These are phyloP conservation scores for Triticum timopheevii DNA, from an alignment of 176 grass and related monocot genomes.

Conservation along the genomic window DNA sequence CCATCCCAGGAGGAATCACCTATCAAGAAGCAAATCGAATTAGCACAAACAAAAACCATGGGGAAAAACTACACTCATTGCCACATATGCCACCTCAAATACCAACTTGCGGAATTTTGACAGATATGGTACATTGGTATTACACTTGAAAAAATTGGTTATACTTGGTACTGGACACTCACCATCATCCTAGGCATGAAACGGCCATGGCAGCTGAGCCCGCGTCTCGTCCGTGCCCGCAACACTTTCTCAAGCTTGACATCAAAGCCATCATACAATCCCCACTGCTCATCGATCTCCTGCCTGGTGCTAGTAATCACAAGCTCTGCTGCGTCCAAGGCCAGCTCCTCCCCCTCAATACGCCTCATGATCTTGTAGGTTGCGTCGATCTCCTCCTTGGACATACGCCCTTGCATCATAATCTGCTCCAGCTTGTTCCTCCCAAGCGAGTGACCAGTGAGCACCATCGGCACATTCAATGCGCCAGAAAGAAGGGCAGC, in stretches of 20 bases:
- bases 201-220: slow-evolving; percentile 68
- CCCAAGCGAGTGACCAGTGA: slow-evolving; percentile 91
- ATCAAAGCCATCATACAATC: slow-evolving; percentile 90
- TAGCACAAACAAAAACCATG: not conserved
- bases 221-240: slow-evolving; percentile 53
- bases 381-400: slow-evolving; percentile 75
- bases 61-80: not conserved
- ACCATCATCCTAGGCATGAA: slow-evolving; percentile 97
- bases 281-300: slow-evolving; percentile 99
- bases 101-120: slow-evolving; percentile 5
- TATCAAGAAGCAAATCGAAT: slow-evolving; percentile 28
- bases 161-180: slow-evolving; percentile 21
- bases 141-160: not conserved
- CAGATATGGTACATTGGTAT: not conserved
- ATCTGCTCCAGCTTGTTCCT: slow-evolving; percentile 97
- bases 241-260: slow-evolving; percentile 86
- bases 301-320: slow-evolving; percentile 97
- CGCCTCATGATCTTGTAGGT: slow-evolving; percentile 98
- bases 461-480: slow-evolving; percentile 94
- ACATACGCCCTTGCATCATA: slow-evolving; percentile 81
- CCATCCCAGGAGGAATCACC: slow-evolving; percentile 99
- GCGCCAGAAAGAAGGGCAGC: slow-evolving; percentile 88
- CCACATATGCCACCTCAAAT: not conserved
- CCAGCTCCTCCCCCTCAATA: slow-evolving; percentile 89
- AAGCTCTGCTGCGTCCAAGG: slow-evolving; percentile 80